A percentile compares a stretch with the other conserved stretches of the same genome.
phyloP scores from a whole-genome alignment of 768 basidiomycete genomes.

The Gyrodon lividus region DNA sequence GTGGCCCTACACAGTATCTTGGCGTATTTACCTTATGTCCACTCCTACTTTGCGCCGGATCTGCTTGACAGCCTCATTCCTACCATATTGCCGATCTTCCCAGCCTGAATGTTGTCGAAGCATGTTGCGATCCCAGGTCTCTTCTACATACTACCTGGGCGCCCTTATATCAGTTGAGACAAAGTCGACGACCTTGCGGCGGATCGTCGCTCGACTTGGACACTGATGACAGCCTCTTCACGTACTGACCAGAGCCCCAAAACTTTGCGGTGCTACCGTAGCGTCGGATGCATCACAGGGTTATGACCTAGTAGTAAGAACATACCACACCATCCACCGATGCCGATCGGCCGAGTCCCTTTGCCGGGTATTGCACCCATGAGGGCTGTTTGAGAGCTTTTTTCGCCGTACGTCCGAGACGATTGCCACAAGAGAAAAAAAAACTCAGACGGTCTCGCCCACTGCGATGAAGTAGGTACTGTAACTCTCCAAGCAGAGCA shows the following conservation, averaged over 20 bases:
- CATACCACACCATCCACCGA: slow-evolving; percentile 8
- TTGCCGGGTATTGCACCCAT: slow-evolving; percentile 3
- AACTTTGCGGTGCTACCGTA: no score
- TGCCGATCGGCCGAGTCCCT: slow-evolving; percentile 21
- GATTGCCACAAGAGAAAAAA: no score
- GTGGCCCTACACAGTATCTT: not conserved
- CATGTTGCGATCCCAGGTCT: not conserved
- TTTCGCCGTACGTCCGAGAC: slow-evolving; percentile 21
- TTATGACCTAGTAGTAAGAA: not conserved
- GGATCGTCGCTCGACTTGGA: no score
- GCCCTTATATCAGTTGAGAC: not conserved
- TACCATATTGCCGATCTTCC: not conserved
- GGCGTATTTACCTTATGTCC: slow-evolving; percentile 15
- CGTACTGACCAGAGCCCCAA: no score
- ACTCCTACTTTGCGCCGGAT: not conserved
- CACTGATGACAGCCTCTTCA: no score
- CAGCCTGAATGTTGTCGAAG: not conserved
- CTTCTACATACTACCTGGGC: not conserved
- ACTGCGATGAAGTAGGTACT: no score
- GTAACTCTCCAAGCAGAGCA: no score
- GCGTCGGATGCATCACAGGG: not conserved
- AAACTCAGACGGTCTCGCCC: no score
- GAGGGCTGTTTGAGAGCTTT: slow-evolving; percentile 14
- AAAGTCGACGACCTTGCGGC: no score
- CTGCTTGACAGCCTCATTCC: no score